A percentile compares a stretch with the other conserved stretches of the same genome.
Evolutionary conservation across 2,329 filamentous ascomycete species (phyloP).

Genomic region (Chaetomiaceae sp.): DNA sequence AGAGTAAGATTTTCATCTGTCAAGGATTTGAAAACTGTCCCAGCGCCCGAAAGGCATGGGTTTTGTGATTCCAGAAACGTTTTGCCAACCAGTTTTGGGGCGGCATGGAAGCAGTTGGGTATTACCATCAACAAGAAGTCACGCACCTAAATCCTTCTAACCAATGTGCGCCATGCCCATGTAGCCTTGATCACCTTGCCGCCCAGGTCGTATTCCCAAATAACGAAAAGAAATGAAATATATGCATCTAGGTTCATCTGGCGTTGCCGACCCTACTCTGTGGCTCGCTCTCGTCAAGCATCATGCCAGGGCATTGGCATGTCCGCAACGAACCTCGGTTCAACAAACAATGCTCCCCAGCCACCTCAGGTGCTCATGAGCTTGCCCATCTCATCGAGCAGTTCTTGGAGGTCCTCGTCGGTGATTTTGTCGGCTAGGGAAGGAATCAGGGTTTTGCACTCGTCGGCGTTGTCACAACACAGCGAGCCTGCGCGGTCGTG

Average conservation of each 20-base stretch:
- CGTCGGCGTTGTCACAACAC: slow-evolving; percentile 87
- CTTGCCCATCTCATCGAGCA: slow-evolving; percentile 88
- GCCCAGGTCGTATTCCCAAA: too few relatives aligned
- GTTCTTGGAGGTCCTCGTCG: slow-evolving; percentile 79
- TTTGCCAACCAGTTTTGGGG: background rate
- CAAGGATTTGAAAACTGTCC: too few relatives aligned
- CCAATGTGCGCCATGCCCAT: slow-evolving; percentile 16
- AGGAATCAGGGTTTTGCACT: slow-evolving; percentile 93
- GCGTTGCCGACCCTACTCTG: too few relatives aligned
- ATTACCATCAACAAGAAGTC: slow-evolving; percentile 4
- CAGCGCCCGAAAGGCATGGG: too few relatives aligned
- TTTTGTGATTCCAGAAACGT: background rate
- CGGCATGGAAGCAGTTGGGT: too few relatives aligned
- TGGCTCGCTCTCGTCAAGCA: too few relatives aligned
- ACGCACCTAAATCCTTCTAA: slow-evolving; percentile 7
- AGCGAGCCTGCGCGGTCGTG: slow-evolving; percentile 59
- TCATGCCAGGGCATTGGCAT: background rate
- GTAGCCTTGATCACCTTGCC: slow-evolving; percentile 5
- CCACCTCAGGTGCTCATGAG: slow-evolving; percentile 40
- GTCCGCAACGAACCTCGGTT: background rate
- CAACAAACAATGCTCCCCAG: background rate
- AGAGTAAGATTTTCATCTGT: too few relatives aligned
- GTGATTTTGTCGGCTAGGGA: slow-evolving; percentile 82
- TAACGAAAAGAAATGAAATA: too few relatives aligned
- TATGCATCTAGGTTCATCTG: background rate